A percentile compares a stretch with the other conserved stretches of the same genome.
phyloP scores from a whole-genome alignment of 352 stramenopile species.

The Globisporangium ultimum region DNA sequence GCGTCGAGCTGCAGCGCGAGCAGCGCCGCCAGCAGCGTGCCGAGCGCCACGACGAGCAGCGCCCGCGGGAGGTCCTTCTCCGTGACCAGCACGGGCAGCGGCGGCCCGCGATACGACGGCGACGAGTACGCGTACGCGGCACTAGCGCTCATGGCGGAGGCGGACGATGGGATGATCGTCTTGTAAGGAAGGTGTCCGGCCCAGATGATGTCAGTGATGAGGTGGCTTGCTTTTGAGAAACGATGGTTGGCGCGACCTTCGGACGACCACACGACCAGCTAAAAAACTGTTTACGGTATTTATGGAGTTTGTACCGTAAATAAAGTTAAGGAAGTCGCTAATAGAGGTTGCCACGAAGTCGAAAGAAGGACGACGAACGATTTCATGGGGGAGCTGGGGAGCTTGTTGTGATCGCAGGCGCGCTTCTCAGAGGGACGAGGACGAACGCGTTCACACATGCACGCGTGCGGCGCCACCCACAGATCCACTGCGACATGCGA shows the following conservation, averaged over 20 bases:
- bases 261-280: background rate
- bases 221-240: background rate
- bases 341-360: too few species aligned
- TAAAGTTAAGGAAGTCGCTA: too few species aligned
- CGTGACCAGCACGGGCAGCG: constrained; percentile 54
- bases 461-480: too few species aligned
- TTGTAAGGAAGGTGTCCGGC: background rate
- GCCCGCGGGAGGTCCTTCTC: constrained; percentile 47
- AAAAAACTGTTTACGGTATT: too few species aligned
- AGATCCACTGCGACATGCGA: too few species aligned
- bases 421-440: too few species aligned
- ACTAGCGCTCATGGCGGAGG: background rate
- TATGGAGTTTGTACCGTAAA: too few species aligned
- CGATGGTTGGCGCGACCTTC: background rate
- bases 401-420: too few species aligned
- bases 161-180: background rate
- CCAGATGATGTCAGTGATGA: background rate
- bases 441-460: too few species aligned
- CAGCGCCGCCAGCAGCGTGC: constrained; percentile 24
- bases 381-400: too few species aligned
- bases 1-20: constrained; percentile 55
- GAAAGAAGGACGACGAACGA: too few species aligned
- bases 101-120: constrained; percentile 18
- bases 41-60: constrained; percentile 28
- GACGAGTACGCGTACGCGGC: constrained; percentile 10